A percentile compares a stretch with the other conserved stretches of the same genome.
Evolutionary conservation across 768 basidiomycete genomes (phyloP).

Genomic region (Tricholoma sp.): DNA sequence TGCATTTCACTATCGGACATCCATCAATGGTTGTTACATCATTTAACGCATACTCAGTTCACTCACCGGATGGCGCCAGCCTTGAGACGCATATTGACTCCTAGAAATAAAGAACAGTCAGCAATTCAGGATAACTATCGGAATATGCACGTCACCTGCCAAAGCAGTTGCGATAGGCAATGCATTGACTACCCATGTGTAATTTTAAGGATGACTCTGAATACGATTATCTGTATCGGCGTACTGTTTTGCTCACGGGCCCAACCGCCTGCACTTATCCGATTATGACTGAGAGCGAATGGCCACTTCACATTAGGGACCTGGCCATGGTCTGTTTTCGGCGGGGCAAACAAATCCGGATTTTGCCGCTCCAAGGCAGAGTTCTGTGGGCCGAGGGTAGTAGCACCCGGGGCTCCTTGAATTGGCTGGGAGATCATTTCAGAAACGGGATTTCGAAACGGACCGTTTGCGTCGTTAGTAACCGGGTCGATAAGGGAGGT

Average conservation of each 20-base stretch:
- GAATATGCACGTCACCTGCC: conserved; percentile 20
- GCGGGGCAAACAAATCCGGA: conserved; percentile 52
- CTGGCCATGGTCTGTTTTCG: conserved; percentile 53
- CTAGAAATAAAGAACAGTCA: conserved; percentile 18
- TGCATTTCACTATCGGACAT: conserved; percentile 41
- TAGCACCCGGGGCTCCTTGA: conserved; percentile 28
- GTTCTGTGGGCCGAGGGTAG: conserved; percentile 57
- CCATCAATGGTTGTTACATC: neutral
- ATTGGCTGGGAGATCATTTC: conserved; percentile 27
- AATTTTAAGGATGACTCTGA: neutral
- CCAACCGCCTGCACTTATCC: conserved; percentile 61
- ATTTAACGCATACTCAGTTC: neutral
- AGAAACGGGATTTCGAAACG: conserved; percentile 3
- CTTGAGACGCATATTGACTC: conserved; percentile 54
- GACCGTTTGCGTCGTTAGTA: conserved; percentile 2
- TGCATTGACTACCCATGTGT: conserved; percentile 28
- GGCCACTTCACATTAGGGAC: conserved; percentile 64
- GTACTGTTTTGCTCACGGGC: conserved; percentile 55
- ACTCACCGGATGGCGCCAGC: conserved; percentile 44
- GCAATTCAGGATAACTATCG: neutral
- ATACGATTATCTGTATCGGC: conserved; percentile 10
- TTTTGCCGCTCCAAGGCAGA: conserved; percentile 50
- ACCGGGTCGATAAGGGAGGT: neutral
- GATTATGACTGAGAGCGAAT: conserved; percentile 55
- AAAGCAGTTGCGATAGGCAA: conserved; percentile 45